A percentile compares a stretch with the other conserved stretches of the same genome.
These are phyloP conservation scores for Emydomyces testavorans DNA, from an alignment of 2,329 filamentous ascomycete species.

Conservation along the genomic window DNA sequence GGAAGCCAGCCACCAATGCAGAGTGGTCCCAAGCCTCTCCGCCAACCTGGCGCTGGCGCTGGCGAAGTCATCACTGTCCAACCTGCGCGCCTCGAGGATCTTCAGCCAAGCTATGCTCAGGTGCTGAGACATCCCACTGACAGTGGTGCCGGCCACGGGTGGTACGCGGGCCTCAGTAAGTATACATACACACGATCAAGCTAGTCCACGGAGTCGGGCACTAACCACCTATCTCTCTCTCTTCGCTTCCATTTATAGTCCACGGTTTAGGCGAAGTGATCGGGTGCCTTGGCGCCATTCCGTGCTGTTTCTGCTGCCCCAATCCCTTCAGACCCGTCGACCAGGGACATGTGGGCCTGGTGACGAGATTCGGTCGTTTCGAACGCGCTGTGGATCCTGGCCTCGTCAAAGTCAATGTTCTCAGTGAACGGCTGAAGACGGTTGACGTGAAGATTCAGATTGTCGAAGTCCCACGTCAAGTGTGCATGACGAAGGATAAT, in stretches of 20 bases:
- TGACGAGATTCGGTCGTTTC: constrained; percentile 90
- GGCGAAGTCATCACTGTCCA: constrained; percentile 55
- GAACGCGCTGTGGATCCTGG: constrained; percentile 93
- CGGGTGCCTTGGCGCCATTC: constrained; percentile 72
- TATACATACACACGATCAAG: constrained; percentile 17
- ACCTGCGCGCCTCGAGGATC: constrained; percentile 68
- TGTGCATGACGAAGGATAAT: constrained; percentile 99
- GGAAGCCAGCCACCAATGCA: background rate
- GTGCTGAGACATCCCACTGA: constrained; percentile 48
- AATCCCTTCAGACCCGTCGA: constrained; percentile 90
- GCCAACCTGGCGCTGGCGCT: background rate
- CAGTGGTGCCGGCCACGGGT: constrained; percentile 62
- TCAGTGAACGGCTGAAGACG: constrained; percentile 78
- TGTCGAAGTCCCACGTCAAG: constrained; percentile 84
- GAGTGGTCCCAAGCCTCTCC: background rate
- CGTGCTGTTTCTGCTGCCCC: constrained; percentile 82
- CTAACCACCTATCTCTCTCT: constrained; percentile 9
- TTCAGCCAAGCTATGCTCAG: constrained; percentile 71
- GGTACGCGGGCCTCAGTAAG: constrained; percentile 81
- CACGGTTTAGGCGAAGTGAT: constrained; percentile 62
- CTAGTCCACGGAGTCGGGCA: background rate
- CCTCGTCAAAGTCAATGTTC: constrained; percentile 92
- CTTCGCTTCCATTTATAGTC: constrained; percentile 45
- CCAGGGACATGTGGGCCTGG: constrained; percentile 88
- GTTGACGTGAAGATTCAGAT: constrained; percentile 99